phyloP scores from a whole-genome alignment of 2,329 filamentous ascomycete species.

The Clonostachys rhizophaga region DNA sequence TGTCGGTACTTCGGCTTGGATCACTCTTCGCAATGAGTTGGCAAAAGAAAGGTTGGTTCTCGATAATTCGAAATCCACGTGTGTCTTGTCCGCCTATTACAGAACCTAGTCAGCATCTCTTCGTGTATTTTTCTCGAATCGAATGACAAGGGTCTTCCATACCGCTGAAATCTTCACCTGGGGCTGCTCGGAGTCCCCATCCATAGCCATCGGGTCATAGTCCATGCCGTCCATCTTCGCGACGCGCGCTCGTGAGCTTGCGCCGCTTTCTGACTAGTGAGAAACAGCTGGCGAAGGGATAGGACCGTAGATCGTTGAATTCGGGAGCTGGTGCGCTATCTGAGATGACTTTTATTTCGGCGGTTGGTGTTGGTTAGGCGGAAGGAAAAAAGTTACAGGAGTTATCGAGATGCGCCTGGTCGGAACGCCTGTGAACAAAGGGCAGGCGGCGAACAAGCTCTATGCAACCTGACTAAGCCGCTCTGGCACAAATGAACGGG shows the following conservation, averaged over 20 bases:
- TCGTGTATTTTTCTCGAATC: neutral
- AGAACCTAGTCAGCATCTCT: neutral
- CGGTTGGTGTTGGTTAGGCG: too few species aligned
- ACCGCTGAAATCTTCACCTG: slow-evolving; percentile 58
- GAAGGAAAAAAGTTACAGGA: too few species aligned
- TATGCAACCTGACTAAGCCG: too few species aligned
- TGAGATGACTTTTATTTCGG: too few species aligned
- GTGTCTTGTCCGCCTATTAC: slow-evolving; percentile 66
- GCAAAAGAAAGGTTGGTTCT: slow-evolving; percentile 88
- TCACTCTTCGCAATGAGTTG: slow-evolving; percentile 85
- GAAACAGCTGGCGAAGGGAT: too few species aligned
- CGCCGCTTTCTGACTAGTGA: neutral
- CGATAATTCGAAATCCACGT: slow-evolving; percentile 87
- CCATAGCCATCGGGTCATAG: slow-evolving; percentile 57
- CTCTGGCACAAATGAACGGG: too few species aligned
- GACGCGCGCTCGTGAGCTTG: slow-evolving; percentile 6
- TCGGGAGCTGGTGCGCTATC: too few species aligned
- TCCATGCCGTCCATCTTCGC: slow-evolving; percentile 44
- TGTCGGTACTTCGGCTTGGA: slow-evolving; percentile 91
- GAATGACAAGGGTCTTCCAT: slow-evolving; percentile 11
- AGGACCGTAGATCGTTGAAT: too few species aligned
- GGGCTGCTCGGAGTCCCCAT: slow-evolving; percentile 51
- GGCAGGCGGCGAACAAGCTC: too few species aligned
- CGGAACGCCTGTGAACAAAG: too few species aligned
- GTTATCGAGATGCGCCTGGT: too few species aligned